Percentiles rank a stretch among this genome's conserved stretches.
Evolutionary conservation across 345 rosid species (phyloP).

Genomic region (Camelina hispida): DNA sequence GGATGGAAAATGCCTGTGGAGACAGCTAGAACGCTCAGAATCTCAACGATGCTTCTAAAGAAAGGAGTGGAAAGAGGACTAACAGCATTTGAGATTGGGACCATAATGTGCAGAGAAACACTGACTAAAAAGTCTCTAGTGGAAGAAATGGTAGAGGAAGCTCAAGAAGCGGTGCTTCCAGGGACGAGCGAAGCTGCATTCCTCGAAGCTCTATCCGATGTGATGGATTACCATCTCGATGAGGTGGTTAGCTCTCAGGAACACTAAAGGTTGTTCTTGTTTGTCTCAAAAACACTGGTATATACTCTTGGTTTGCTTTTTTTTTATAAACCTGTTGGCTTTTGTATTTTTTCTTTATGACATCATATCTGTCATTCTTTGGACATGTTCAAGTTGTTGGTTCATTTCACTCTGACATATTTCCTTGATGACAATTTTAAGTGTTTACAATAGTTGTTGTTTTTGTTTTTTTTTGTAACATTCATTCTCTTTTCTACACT

Average conservation of each 20-base stretch:
- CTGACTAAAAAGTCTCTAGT: conserved; percentile 57
- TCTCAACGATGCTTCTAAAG: conserved; percentile 88
- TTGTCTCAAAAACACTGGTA: conserved; percentile 32
- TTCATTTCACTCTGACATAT: conserved; percentile 24
- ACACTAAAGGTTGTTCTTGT: conserved; percentile 43
- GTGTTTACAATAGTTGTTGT: conserved; percentile 10
- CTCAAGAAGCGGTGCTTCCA: conserved; percentile 46
- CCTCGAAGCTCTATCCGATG: conserved; percentile 36
- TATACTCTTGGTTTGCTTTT: conserved; percentile 26
- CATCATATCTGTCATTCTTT: conserved; percentile 31
- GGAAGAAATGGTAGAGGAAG: conserved; percentile 46
- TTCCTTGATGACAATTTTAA: conserved; percentile 23
- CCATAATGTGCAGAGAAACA: conserved; percentile 80
- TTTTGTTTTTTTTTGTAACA: background rate
- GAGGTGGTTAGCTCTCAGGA: conserved; percentile 37
- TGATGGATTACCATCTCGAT: conserved; percentile 45
- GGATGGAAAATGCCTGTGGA: conserved; percentile 75
- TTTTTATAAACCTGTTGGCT: conserved; percentile 26
- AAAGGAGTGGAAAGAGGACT: conserved; percentile 79
- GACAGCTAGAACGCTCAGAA: conserved; percentile 59
- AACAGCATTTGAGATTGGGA: conserved; percentile 75
- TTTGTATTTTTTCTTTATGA: conserved; percentile 12
- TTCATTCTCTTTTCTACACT: background rate
- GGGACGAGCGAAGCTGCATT: conserved; percentile 42
- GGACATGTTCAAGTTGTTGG: conserved; percentile 40